A percentile compares a stretch with the other conserved stretches of the same genome.
Evolutionary conservation across 2,329 filamentous ascomycete species (phyloP).

Genomic region (Colletotrichum neosansevieriae): DNA sequence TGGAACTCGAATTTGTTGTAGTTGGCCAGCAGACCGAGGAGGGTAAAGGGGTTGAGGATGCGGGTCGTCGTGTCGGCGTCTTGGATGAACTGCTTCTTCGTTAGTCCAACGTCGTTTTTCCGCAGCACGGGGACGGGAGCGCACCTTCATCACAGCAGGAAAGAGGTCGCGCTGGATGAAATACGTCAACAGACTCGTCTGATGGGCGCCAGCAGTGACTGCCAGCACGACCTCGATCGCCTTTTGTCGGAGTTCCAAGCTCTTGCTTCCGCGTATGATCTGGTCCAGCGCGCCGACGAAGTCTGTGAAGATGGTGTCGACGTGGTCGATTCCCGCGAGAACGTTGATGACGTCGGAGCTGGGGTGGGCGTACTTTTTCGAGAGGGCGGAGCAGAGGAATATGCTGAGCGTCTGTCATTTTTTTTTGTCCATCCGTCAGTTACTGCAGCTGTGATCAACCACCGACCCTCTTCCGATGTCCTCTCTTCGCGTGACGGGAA

Average conservation of each 20-base stretch:
- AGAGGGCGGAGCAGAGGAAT: slow-evolving; percentile 84
- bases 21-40: slow-evolving; percentile 90
- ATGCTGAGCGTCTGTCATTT: slow-evolving; percentile 81
- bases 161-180: slow-evolving; percentile 96
- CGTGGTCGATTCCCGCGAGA: slow-evolving; percentile 87
- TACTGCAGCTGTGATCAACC: not conserved
- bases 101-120: not conserved
- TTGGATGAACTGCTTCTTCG: slow-evolving; percentile 75
- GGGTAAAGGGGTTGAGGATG: slow-evolving; percentile 80
- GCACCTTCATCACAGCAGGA: slow-evolving; percentile 92
- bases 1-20: slow-evolving; percentile 99
- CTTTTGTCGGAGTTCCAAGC: slow-evolving; percentile 77
- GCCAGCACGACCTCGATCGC: slow-evolving; percentile 86
- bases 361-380: slow-evolving; percentile 93
- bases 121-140: slow-evolving; percentile 27
- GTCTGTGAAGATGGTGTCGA: slow-evolving; percentile 88
- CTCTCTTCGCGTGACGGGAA: no score
- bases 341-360: slow-evolving; percentile 95
- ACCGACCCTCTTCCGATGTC: not conserved
- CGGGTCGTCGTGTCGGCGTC: slow-evolving; percentile 75
- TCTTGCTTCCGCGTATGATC: slow-evolving; percentile 83
- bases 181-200: slow-evolving; percentile 93
- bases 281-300: slow-evolving; percentile 86
- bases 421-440: not conserved
- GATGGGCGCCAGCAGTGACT: slow-evolving; percentile 92